A percentile compares a stretch with the other conserved stretches of the same genome.
These are phyloP conservation scores for Alternaria sp. DNA, from an alignment of 2,329 filamentous ascomycete genomes.

Conservation along the genomic window DNA sequence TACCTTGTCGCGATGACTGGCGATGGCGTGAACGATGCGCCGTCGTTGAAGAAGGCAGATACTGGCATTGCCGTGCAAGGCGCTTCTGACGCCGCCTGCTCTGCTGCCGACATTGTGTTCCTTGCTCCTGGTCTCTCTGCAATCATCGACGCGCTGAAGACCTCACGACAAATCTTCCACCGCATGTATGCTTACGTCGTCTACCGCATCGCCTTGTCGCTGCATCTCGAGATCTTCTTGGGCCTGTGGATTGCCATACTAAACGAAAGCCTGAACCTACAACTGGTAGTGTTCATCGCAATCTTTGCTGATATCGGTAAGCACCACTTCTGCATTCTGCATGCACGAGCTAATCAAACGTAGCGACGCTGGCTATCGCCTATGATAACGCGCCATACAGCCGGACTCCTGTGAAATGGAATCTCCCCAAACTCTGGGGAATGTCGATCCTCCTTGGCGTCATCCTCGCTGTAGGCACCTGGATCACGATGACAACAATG, in stretches of 20 bases:
- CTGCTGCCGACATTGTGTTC: constrained; percentile 93
- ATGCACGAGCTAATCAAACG: background rate
- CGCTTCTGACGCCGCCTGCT: constrained; percentile 87
- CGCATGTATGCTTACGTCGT: constrained; percentile 97
- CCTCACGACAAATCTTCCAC: constrained; percentile 93
- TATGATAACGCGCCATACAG: constrained; percentile 93
- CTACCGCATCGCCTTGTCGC: constrained; percentile 90
- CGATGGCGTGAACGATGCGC: constrained; percentile 93
- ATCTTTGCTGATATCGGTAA: constrained; percentile 82
- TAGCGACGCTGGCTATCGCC: constrained; percentile 84
- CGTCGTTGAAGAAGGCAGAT: constrained; percentile 93
- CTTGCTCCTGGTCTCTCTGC: constrained; percentile 88
- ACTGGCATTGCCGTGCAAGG: constrained; percentile 95
- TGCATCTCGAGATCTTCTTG: constrained; percentile 90
- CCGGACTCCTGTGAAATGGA: constrained; percentile 90
- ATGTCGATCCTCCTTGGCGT: constrained; percentile 86
- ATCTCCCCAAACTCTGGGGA: constrained; percentile 91
- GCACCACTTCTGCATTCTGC: background rate
- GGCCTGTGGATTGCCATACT: constrained; percentile 90
- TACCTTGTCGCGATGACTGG: constrained; percentile 96
- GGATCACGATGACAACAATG: constrained; percentile 90
- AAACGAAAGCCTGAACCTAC: constrained; percentile 82
- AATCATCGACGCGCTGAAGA: constrained; percentile 92
- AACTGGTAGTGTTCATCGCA: constrained; percentile 90
- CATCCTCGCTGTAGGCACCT: constrained; percentile 81